Base-by-base conservation (phyloP, 176 grass and related monocot species). In the Elaeis guineensis region DNA sequence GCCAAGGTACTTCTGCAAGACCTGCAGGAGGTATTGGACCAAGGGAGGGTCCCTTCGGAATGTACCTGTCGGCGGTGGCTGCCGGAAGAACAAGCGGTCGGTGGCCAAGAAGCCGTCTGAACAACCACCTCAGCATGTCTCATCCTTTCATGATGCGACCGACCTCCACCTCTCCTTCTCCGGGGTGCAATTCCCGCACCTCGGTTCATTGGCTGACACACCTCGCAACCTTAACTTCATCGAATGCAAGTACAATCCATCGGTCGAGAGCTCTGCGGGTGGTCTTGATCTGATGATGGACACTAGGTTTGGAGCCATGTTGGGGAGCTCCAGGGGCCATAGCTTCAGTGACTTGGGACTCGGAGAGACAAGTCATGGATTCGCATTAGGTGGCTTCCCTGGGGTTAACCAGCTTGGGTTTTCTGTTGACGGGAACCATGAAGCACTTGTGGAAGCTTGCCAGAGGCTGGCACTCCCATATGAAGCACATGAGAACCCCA, bases 1-100 rank as follows among this genome's bases (percentile, higher is more conserved):
- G 74, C 90, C 90, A 5, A 78, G 90, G 58, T 95, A 95, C 86
- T 95, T 95, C 70, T 95, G 90, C 82, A 95, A 95, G 79, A 95
- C 90, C 17, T 95, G 90, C 76, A 79, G 90, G 29, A 82, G 90
- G 62, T 95, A 95, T 58, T 95, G 90, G 90, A 95, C 90, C 24
- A 95, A 95, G 71, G 90, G 90, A 35, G 90, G 90, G 39, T 89
- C 79, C 17, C 85, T 95, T 62, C 79, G 90, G 22, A 95, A 95
- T 65, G 90, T 95, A 55, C 90, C 90, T 0, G 90, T 95, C 3
- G 90, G 90, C 3, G 90, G 90, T 0, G 90, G 90, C 5, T 89
- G 90, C 82, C 90, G 90, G 50, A 95, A 89, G 79, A 95, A 95
- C 69, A 95, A 95, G 70, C 90, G 90, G 5, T 57, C 85, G 25